Conservation (phyloP, 2,329 filamentous ascomycete species). For the Neurospora crassa region DNA sequence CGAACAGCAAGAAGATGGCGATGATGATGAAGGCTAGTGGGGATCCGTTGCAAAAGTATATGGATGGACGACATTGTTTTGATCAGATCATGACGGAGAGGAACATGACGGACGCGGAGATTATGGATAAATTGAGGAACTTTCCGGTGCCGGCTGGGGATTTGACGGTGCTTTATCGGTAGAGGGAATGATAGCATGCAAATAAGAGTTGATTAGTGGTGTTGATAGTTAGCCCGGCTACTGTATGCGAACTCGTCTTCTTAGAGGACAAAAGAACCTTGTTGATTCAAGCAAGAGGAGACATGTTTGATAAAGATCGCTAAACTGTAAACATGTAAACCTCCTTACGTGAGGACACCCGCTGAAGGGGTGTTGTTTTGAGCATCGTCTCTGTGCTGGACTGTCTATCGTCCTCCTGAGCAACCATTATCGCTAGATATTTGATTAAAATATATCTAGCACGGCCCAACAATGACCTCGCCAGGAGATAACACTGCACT, state of each 20-base stretch:
- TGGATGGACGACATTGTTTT: constrained; percentile 67
- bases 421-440: neutral
- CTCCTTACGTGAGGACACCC: neutral
- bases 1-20: neutral
- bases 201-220: too few species aligned
- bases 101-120: constrained; percentile 58
- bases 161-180: constrained; percentile 44
- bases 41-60: constrained; percentile 54
- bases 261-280: neutral
- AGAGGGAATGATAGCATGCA: neutral
- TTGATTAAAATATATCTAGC: neutral
- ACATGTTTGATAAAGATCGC: neutral
- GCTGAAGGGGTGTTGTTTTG: neutral
- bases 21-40: constrained; percentile 21
- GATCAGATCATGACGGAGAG: constrained; percentile 76
- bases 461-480: neutral
- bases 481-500: neutral
- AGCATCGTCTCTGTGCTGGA: neutral
- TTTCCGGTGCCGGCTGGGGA: constrained; percentile 43
- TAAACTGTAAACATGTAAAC: neutral
- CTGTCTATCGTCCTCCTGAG: neutral
- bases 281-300: neutral
- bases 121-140: constrained; percentile 57
- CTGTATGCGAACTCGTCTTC: neutral
- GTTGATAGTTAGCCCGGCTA: neutral